Evolutionary conservation across 2,329 filamentous ascomycete species (phyloP).

Genomic region (Phymatotrichopsis omnivora): DNA sequence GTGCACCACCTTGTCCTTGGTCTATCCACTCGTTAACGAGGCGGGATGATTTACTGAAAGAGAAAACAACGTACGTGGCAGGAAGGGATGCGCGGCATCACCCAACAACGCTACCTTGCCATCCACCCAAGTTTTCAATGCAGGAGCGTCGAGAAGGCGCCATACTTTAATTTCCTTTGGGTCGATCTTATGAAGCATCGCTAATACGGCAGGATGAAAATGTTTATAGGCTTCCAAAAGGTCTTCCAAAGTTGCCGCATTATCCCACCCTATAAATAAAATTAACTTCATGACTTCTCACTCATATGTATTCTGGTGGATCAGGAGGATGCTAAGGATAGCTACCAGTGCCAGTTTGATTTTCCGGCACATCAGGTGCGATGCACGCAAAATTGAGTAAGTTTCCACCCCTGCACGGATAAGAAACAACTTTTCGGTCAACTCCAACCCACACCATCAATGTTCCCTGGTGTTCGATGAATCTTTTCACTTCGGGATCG

Average conservation of each 20-base stretch:
- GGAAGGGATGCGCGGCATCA: conserved; percentile 59
- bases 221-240: conserved; percentile 9
- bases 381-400: conserved; percentile 44
- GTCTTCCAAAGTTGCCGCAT: neutral
- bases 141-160: conserved; percentile 53
- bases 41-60: no score
- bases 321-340: conserved; percentile 7
- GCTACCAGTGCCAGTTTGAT: neutral
- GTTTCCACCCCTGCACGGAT: conserved; percentile 39
- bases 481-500: conserved; percentile 31
- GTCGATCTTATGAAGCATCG: conserved; percentile 5
- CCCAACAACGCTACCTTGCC: conserved; percentile 49
- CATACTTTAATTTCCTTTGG: conserved; percentile 43
- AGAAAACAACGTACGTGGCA: no score
- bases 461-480: conserved; percentile 36
- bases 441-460: conserved; percentile 28
- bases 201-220: conserved; percentile 9
- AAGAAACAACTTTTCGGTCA: conserved; percentile 41
- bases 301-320: neutral
- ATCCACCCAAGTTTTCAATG: conserved; percentile 46
- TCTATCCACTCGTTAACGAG: no score
- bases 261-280: neutral
- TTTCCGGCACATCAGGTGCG: conserved; percentile 38
- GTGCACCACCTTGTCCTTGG: conserved; percentile 51
- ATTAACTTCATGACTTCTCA: neutral